Conservation (phyloP, 768 basidiomycete species). For the Suillus luteus region DNA sequence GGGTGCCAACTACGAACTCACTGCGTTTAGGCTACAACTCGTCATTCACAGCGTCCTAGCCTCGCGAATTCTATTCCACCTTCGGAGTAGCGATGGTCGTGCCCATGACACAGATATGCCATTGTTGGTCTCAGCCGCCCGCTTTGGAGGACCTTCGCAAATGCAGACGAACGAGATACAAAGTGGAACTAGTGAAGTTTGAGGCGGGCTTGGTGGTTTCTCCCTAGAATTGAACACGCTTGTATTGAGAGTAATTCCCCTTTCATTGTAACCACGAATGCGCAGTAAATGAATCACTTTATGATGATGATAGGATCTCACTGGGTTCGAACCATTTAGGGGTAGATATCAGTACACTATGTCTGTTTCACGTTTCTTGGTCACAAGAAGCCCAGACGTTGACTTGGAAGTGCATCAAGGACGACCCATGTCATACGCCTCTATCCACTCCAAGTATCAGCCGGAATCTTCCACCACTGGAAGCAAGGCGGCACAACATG, state of each 20-base stretch:
- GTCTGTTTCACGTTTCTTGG: background rate
- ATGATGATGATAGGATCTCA: background rate
- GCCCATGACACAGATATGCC: background rate
- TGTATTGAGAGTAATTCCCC: background rate
- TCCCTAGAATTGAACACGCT: background rate
- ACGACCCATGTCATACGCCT: background rate
- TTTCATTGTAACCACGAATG: background rate
- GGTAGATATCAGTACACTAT: too few relatives aligned
- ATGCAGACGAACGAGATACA: background rate
- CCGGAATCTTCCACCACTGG: background rate
- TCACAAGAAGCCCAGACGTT: slow-evolving; percentile 4
- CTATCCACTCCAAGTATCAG: background rate
- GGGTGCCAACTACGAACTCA: background rate
- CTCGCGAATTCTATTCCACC: slow-evolving; percentile 32
- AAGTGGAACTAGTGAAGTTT: background rate
- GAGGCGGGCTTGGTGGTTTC: background rate
- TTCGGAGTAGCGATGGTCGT: slow-evolving; percentile 20
- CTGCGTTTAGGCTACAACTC: slow-evolving; percentile 18
- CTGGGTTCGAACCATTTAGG: background rate
- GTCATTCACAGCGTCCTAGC: slow-evolving; percentile 30
- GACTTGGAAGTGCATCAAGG: background rate
- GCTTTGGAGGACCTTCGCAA: background rate
- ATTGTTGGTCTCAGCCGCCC: background rate
- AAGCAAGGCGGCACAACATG: background rate
- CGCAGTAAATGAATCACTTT: background rate